Conservation (phyloP, 176 grass and related monocot genomes). For the Carex pumila region DNA sequence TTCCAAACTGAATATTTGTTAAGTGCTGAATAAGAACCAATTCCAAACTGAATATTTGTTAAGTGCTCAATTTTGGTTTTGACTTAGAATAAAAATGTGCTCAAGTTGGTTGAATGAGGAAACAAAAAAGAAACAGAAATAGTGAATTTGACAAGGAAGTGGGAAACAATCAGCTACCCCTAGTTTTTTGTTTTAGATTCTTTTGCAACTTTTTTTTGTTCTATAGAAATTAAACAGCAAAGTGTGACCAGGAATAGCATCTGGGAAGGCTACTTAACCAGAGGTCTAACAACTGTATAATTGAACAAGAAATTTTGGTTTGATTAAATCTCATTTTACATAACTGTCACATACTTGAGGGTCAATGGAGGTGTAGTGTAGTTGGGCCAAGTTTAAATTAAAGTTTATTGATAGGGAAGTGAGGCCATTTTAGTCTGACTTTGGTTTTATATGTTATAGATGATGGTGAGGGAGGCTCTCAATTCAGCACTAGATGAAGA, state of each 20-base stretch:
- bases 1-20: background rate
- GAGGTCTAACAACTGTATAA: background rate
- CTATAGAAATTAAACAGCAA: background rate
- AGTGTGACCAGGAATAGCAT: constrained; percentile 6
- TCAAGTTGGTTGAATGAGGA: background rate
- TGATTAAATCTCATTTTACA: background rate
- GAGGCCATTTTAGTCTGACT: background rate
- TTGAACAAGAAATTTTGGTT: background rate
- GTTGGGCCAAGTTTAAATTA: background rate
- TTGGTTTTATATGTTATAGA: constrained; percentile 46
- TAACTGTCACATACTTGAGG: background rate
- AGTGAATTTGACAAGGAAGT: background rate
- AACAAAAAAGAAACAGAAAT: background rate
- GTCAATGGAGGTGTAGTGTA: background rate
- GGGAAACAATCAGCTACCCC: background rate
- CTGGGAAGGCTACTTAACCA: background rate
- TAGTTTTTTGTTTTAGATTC: background rate
- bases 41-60: background rate
- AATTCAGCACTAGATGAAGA: constrained; percentile 97
- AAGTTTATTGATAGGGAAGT: background rate
- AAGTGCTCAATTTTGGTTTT: background rate
- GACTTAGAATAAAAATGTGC: background rate
- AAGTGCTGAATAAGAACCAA: background rate
- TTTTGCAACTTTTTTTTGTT: background rate
- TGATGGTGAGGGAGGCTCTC: constrained; percentile 81